These are phyloP conservation scores for Euphorbia celastroides DNA, from an alignment of 441 rosid genomes.

Conservation along the genomic window DNA sequence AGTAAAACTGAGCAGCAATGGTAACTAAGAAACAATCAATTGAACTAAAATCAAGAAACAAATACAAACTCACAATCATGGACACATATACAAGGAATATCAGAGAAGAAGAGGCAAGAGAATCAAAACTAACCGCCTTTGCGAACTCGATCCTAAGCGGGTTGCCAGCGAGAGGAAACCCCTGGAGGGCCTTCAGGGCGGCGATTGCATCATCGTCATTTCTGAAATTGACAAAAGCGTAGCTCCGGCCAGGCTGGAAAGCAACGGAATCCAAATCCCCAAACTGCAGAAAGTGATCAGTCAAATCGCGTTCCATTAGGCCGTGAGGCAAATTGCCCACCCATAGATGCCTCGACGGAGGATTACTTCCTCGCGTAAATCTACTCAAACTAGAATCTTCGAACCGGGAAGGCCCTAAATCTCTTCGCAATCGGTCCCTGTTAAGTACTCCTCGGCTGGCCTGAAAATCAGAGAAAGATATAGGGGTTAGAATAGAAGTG, in stretches of 20 bases:
- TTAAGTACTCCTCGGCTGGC: conserved; percentile 39
- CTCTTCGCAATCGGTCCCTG: conserved; percentile 52
- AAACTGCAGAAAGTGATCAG: conserved; percentile 46
- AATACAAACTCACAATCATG: conserved; percentile 15
- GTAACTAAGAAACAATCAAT: conserved; percentile 4
- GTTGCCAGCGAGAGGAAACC: conserved; percentile 69
- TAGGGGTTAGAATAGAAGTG: neutral
- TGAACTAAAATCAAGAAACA: too few species aligned
- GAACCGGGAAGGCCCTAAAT: conserved; percentile 26
- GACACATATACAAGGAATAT: conserved; percentile 12
- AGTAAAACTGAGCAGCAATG: neutral
- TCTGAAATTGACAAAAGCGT: conserved; percentile 66
- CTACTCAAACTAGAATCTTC: conserved; percentile 23
- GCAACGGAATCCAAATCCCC: conserved; percentile 85
- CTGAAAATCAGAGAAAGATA: conserved; percentile 27
- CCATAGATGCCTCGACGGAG: conserved; percentile 94
- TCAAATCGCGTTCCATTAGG: conserved; percentile 48
- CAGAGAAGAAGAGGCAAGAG: conserved; percentile 19
- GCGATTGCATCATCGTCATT: conserved; percentile 69
- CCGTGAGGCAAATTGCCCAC: conserved; percentile 77
- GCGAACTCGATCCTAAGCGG: conserved; percentile 94
- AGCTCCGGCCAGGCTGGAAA: conserved; percentile 80
- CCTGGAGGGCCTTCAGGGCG: conserved; percentile 72
- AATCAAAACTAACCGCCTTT: conserved; percentile 91
- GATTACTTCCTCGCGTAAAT: conserved; percentile 26